These are phyloP conservation scores for Suhomyces anneliseae DNA, from an alignment of 1,139 yeast genomes.

Conservation along the genomic window DNA sequence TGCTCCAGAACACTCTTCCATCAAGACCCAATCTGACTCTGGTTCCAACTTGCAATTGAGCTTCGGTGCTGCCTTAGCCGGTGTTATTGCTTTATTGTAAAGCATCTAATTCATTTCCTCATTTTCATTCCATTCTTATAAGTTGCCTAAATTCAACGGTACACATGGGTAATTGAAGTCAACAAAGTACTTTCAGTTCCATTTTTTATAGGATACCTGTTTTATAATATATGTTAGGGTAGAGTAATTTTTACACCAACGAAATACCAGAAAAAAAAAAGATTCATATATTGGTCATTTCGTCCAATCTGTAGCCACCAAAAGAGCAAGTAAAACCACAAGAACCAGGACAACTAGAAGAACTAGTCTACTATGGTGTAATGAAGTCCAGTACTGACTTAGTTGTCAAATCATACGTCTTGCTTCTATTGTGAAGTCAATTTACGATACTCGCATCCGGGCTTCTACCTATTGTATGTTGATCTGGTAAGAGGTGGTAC, in stretches of 20 bases:
- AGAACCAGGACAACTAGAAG: too few species aligned
- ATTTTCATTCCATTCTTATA: slow-evolving; percentile 1
- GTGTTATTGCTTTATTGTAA: slow-evolving; percentile 21
- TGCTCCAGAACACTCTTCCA: slow-evolving; percentile 7
- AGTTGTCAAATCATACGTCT: too few species aligned
- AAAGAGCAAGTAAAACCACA: too few species aligned
- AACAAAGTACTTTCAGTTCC: slow-evolving; percentile 1
- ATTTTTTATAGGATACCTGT: slow-evolving; percentile 7
- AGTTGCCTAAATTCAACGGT: slow-evolving; percentile 1
- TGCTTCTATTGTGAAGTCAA: too few species aligned
- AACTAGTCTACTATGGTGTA: too few species aligned
- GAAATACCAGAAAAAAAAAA: too few species aligned
- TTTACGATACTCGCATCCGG: too few species aligned
- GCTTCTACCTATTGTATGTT: too few species aligned
- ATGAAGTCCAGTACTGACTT: too few species aligned
- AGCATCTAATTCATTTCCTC: slow-evolving; percentile 3
- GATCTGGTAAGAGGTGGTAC: too few species aligned
- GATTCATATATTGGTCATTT: too few species aligned
- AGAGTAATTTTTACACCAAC: background rate
- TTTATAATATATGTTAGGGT: background rate
- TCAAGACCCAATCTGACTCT: slow-evolving; percentile 4
- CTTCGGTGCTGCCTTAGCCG: slow-evolving; percentile 21
- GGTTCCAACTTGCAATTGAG: slow-evolving; percentile 13
- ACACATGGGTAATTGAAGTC: slow-evolving; percentile 1
- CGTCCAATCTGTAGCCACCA: too few species aligned